phyloP scores from a whole-genome alignment of 2,329 filamentous ascomycete genomes.

The Cordyceps fumosorosea region DNA sequence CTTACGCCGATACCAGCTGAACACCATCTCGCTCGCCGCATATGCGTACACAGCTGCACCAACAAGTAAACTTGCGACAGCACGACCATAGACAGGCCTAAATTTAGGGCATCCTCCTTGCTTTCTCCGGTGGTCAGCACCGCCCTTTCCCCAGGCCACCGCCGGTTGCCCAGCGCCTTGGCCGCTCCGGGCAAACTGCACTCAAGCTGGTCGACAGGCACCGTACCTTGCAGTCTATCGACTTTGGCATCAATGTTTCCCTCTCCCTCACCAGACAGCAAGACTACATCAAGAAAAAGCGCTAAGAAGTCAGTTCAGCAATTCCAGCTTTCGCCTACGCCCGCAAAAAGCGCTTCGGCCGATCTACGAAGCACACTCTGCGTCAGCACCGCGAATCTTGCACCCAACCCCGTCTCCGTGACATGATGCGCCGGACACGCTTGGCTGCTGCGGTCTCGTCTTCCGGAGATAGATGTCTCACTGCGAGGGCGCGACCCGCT shows the following conservation, averaged over 20 bases:
- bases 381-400: neutral
- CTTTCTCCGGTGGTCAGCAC: neutral
- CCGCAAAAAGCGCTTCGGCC: too few species aligned
- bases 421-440: neutral
- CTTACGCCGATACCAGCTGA: neutral
- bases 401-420: neutral
- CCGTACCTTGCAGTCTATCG: too few species aligned
- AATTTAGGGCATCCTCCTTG: neutral
- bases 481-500: neutral
- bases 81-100: neutral
- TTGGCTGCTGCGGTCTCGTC: neutral
- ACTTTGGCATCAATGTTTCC: neutral
- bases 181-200: neutral
- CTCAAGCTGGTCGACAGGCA: neutral
- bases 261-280: neutral
- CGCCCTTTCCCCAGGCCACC: neutral
- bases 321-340: neutral
- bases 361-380: neutral
- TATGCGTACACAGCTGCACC: neutral
- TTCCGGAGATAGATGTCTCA: conserved; percentile 3
- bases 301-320: neutral
- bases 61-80: neutral
- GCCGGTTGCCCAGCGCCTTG: neutral
- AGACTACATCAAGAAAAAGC: neutral
- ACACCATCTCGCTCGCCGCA: neutral